Conservation (phyloP, 306 rosid species). For the Cicer pinnatifidum region DNA sequence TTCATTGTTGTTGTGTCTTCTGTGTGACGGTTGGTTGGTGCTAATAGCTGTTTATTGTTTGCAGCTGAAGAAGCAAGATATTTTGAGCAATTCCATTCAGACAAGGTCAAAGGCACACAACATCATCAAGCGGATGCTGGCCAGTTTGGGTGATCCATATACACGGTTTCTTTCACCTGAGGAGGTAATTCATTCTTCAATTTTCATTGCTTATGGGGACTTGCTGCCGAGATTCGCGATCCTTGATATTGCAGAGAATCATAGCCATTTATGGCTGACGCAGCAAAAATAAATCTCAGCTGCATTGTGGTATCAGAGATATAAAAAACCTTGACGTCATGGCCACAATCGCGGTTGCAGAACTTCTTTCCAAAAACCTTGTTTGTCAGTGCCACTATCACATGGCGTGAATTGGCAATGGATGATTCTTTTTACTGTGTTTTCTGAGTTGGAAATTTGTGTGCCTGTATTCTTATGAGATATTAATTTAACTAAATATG, state of each 20-base stretch:
- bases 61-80: constrained; percentile 71
- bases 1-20: constrained; percentile 13
- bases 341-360: not conserved
- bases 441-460: not conserved
- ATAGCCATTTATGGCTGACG: not conserved
- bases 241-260: not conserved
- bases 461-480: not conserved
- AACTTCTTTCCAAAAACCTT: not conserved
- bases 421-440: constrained; percentile 17
- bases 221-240: not conserved
- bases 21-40: constrained; percentile 36
- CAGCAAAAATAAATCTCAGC: not conserved
- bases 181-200: constrained; percentile 59
- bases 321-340: not conserved
- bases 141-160: constrained; percentile 89
- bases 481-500: constrained; percentile 24
- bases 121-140: constrained; percentile 80
- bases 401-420: constrained; percentile 4
- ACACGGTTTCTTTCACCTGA: constrained; percentile 89
- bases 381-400: not conserved
- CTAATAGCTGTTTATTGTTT: constrained; percentile 32
- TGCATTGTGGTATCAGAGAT: not conserved
- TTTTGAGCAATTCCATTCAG: constrained; percentile 68
- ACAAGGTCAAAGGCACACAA: constrained; percentile 85
- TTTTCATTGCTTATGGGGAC: constrained; percentile 4